Percentiles rank a stretch among this genome's conserved stretches.
These are phyloP conservation scores for Zostera marina DNA, from an alignment of 116 monocot genomes.

Conservation along the genomic window DNA sequence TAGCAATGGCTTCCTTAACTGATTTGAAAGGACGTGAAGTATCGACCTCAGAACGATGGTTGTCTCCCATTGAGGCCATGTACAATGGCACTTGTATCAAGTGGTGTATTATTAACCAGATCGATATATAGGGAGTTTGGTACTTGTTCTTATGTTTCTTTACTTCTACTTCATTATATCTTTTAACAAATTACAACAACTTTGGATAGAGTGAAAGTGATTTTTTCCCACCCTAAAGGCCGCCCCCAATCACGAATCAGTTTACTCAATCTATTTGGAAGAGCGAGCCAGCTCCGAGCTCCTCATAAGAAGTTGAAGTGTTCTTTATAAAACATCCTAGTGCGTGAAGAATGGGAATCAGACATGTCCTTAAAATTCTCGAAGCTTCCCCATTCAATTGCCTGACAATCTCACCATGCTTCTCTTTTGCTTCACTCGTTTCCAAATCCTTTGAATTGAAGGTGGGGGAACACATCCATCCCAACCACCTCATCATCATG, in stretches of 20 bases:
- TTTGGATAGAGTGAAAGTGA: slow-evolving; percentile 13
- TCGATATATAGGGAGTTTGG: neutral
- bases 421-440: slow-evolving; percentile 35
- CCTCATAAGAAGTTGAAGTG: slow-evolving; percentile 24
- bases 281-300: too few species aligned
- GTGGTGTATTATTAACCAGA: neutral
- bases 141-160: slow-evolving; percentile 4
- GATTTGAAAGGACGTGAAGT: slow-evolving; percentile 65
- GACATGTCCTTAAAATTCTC: slow-evolving; percentile 17
- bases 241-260: too few species aligned
- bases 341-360: slow-evolving; percentile 43
- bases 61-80: neutral
- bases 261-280: neutral
- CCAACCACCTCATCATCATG: slow-evolving; percentile 4
- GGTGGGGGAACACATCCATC: neutral
- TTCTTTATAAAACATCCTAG: slow-evolving; percentile 22
- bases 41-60: slow-evolving; percentile 31
- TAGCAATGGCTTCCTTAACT: slow-evolving; percentile 67
- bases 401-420: slow-evolving; percentile 24
- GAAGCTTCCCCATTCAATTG: slow-evolving; percentile 25
- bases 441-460: slow-evolving; percentile 14
- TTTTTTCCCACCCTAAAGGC: neutral
- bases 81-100: neutral
- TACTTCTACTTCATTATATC: slow-evolving; percentile 12
- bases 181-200: neutral